phyloP scores from a whole-genome alignment of 352 stramenopile species.

The Phytophthora podocarpi region DNA sequence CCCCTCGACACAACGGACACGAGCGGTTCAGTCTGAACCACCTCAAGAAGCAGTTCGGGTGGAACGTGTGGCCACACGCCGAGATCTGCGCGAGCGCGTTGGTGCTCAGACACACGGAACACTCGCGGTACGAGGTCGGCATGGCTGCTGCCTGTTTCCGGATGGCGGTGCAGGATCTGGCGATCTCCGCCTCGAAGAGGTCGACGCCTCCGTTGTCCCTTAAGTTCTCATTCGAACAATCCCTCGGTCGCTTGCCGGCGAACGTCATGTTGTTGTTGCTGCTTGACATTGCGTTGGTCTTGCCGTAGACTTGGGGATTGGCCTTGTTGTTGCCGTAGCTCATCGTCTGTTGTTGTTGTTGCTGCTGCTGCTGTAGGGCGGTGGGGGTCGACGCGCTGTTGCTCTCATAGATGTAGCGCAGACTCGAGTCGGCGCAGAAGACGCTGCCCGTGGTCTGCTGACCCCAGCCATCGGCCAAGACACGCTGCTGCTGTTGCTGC shows the following conservation, averaged over 20 bases:
- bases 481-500: conserved; percentile 51
- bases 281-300: background rate
- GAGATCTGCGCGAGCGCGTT: conserved; percentile 78
- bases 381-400: background rate
- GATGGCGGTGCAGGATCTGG: conserved; percentile 58
- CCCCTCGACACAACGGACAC: conserved; percentile 72
- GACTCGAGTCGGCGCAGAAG: conserved; percentile 84
- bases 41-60: conserved; percentile 76
- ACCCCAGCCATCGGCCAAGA: conserved; percentile 77
- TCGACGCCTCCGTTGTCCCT: conserved; percentile 44
- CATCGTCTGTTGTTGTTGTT: too few relatives aligned
- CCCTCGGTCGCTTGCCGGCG: conserved; percentile 32
- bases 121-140: conserved; percentile 69
- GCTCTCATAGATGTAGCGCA: conserved; percentile 81
- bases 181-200: conserved; percentile 69
- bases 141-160: conserved; percentile 45
- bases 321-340: conserved; percentile 3
- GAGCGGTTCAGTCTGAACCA: conserved; percentile 80
- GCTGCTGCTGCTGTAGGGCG: background rate
- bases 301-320: conserved; percentile 4
- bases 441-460: conserved; percentile 57
- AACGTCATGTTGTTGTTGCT: conserved; percentile 19
- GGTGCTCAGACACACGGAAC: conserved; percentile 71
- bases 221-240: conserved; percentile 25
- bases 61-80: conserved; percentile 78